These are phyloP conservation scores for Phycomyces nitens DNA, from an alignment of 192 early-diverging fungal species.

Conservation along the genomic window DNA sequence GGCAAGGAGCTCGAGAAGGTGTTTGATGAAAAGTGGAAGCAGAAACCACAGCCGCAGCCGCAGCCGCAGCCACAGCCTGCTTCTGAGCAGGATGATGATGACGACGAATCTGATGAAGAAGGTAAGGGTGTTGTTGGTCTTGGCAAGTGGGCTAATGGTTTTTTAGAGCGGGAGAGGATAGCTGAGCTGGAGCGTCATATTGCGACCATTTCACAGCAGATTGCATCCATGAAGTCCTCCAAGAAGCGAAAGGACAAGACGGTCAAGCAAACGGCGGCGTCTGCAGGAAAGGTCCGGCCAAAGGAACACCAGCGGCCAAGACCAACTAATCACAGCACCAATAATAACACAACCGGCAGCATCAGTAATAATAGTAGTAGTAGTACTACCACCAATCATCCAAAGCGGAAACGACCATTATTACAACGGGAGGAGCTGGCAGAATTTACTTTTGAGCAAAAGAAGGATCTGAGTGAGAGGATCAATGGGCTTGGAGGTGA, in stretches of 20 bases:
- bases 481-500: slow-evolving; percentile 63
- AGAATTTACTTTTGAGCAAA: slow-evolving; percentile 80
- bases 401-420: neutral
- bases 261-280: too few relatives aligned
- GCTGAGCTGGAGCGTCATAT: slow-evolving; percentile 40
- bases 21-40: slow-evolving; percentile 77
- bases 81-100: slow-evolving; percentile 9
- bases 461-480: slow-evolving; percentile 75
- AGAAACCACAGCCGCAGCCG: slow-evolving; percentile 9
- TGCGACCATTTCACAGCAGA: slow-evolving; percentile 36
- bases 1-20: slow-evolving; percentile 69
- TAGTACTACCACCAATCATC: too few relatives aligned
- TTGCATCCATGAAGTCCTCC: slow-evolving; percentile 37
- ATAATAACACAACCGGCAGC: too few relatives aligned
- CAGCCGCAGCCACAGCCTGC: too few relatives aligned
- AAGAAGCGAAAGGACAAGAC: slow-evolving; percentile 13
- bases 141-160: too few relatives aligned
- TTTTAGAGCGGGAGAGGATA: slow-evolving; percentile 35
- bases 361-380: too few relatives aligned
- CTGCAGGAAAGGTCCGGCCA: too few relatives aligned
- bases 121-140: slow-evolving; percentile 11
- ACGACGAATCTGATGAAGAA: neutral
- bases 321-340: too few relatives aligned
- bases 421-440: slow-evolving; percentile 29
- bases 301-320: too few relatives aligned